A percentile compares a stretch with the other conserved stretches of the same genome.
Conservation (phyloP, 2,329 filamentous ascomycete species). For the Alternaria triticimaculans region DNA sequence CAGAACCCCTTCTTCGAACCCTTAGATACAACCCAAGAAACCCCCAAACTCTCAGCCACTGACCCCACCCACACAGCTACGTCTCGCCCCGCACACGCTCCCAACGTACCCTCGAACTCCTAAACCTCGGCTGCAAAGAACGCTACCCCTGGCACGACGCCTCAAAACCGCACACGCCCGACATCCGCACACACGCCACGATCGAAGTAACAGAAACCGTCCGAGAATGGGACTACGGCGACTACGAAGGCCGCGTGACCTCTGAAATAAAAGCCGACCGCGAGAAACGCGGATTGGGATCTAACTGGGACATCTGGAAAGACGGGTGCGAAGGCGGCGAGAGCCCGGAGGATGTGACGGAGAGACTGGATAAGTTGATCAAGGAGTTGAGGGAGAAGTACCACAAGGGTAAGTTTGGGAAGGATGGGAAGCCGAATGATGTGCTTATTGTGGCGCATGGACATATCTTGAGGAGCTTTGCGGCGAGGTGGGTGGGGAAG, state of each 20-base stretch:
- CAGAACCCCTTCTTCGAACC: background rate
- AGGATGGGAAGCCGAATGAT: constrained; percentile 66
- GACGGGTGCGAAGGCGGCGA: constrained; percentile 86
- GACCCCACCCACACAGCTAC: constrained; percentile 59
- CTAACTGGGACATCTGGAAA: constrained; percentile 83
- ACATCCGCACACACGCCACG: constrained; percentile 49
- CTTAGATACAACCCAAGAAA: no score
- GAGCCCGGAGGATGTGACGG: constrained; percentile 75
- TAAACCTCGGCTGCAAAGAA: constrained; percentile 74
- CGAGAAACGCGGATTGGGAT: constrained; percentile 57
- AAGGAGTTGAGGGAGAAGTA: constrained; percentile 68
- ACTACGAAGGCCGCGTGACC: constrained; percentile 65
- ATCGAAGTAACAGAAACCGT: constrained; percentile 60
- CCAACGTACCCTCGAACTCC: constrained; percentile 87
- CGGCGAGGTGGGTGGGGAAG: constrained; percentile 82
- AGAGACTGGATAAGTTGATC: constrained; percentile 78
- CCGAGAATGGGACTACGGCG: constrained; percentile 68
- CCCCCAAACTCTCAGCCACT: background rate
- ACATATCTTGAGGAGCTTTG: constrained; percentile 86
- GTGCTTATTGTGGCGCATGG: constrained; percentile 86
- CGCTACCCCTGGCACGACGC: constrained; percentile 70
- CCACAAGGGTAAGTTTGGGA: constrained; percentile 59
- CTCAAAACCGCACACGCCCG: background rate
- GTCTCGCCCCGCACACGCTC: constrained; percentile 86
- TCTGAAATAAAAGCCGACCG: constrained; percentile 59